A percentile compares a stretch with the other conserved stretches of the same genome.
phyloP scores from a whole-genome alignment of 768 basidiomycete genomes.

The Tephrocybe rancida region DNA sequence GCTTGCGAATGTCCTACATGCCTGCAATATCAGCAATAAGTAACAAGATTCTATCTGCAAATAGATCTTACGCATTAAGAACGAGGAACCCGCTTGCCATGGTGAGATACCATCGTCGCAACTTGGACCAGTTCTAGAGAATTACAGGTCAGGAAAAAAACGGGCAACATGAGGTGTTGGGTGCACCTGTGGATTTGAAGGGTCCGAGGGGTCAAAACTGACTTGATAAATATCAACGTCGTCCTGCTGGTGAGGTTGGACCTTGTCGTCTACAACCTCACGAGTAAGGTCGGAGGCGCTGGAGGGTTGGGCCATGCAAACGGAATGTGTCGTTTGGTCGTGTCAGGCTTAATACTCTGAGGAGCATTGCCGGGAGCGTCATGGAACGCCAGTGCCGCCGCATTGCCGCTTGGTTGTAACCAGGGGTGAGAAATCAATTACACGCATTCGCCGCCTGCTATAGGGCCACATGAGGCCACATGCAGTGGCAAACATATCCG shows the following conservation, averaged over 20 bases:
- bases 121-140: conserved; percentile 50
- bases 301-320: conserved; percentile 5
- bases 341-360: neutral
- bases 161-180: neutral
- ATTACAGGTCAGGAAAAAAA: neutral
- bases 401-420: neutral
- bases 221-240: conserved; percentile 35
- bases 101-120: conserved; percentile 48
- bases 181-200: conserved; percentile 48
- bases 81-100: conserved; percentile 49
- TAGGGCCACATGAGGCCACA: neutral
- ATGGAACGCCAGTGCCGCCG: conserved; percentile 1
- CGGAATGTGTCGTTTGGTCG: neutral
- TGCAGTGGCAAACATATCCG: neutral
- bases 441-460: neutral
- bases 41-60: neutral
- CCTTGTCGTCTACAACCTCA: conserved; percentile 1
- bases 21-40: conserved; percentile 1
- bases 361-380: neutral
- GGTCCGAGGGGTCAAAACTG: conserved; percentile 39
- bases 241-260: conserved; percentile 6
- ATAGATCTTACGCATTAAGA: conserved; percentile 49
- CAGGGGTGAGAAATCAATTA: conserved; percentile 6
- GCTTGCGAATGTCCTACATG: conserved; percentile 60
- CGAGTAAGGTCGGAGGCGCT: conserved; percentile 3